Evolutionary conservation across 2,329 filamentous ascomycete species (phyloP), one percentile per base, ranked within the genome.

Genomic region (Scolecobasidium constrictum): DNA sequence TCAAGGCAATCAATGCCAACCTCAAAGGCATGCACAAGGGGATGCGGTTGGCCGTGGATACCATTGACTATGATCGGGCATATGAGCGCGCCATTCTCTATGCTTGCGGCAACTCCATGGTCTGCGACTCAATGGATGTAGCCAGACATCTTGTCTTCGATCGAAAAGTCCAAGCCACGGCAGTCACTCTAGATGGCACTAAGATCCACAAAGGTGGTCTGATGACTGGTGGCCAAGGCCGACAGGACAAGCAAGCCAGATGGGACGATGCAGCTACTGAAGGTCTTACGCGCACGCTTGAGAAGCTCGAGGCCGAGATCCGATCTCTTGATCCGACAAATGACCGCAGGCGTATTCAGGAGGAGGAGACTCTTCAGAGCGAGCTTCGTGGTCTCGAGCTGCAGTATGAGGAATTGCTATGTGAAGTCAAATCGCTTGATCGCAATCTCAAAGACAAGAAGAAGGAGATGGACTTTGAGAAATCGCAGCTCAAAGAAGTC

Each of bases 121-220:
- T 98, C 4, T 96, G 90, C 56, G 92, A 98, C 60, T 84, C 77
- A 43, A 69, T 95, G 26, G 75, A 82, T 3, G 80, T 92, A 42
- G 92, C 92, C 20, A 94, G 93, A 59, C 76, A 90, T 45, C 80
- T 98, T 36, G 88, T 86, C 57, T 96, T 93, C 57, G 78, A 84
- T 45, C 82, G 78, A 49, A 81, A 77, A 22, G 81, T 95, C 22
- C 83, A 88, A 46, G 88, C 93, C 42, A 96, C 96, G 61, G 88
- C 90, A 4, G 90, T 98, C 11, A 94, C 88, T 1, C 64, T 96
- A 11, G 88, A 96, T 56, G 92, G 92, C n/a, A 90, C 83, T 43
- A 83, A 98, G 47, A 95, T 98, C 49, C 87, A 94, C 67, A 96
- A 96, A 59, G 87, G 85, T 36, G 92, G 92, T 56, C 73, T 93